Evolutionary conservation across 495 filamentous ascomycete genomes (phyloP).

Genomic region (Acidomyces sp.): DNA sequence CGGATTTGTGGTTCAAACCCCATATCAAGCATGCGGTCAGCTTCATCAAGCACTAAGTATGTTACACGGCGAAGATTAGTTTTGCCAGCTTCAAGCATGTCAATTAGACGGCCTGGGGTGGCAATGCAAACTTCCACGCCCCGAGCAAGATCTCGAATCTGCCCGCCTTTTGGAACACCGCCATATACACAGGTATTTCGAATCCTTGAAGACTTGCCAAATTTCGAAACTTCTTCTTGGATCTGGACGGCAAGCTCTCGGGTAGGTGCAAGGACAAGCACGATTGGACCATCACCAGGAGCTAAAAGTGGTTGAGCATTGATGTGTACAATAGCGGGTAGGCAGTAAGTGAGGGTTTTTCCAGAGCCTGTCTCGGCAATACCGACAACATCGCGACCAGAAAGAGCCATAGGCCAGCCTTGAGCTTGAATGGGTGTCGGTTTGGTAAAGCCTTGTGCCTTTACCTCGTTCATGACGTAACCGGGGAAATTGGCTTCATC

Average conservation of each 20-base stretch:
- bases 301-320: slow-evolving; percentile 95
- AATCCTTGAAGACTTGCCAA: slow-evolving; percentile 94
- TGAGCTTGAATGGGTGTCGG: slow-evolving; percentile 96
- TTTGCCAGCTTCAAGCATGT: slow-evolving; percentile 95
- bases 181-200: slow-evolving; percentile 99
- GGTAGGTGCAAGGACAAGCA: slow-evolving; percentile 86
- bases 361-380: slow-evolving; percentile 98
- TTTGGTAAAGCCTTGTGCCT: slow-evolving; percentile 83
- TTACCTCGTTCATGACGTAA: slow-evolving; percentile 96
- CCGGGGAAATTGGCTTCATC: slow-evolving; percentile 94
- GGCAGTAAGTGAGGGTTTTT: slow-evolving; percentile 97
- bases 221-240: slow-evolving; percentile 88
- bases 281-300: slow-evolving; percentile 94
- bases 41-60: slow-evolving; percentile 80
- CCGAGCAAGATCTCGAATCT: slow-evolving; percentile 83
- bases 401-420: slow-evolving; percentile 98
- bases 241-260: slow-evolving; percentile 98
- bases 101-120: slow-evolving; percentile 91
- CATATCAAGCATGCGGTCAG: slow-evolving; percentile 86
- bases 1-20: slow-evolving; percentile 82
- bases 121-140: slow-evolving; percentile 89
- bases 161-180: slow-evolving; percentile 91
- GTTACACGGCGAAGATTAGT: slow-evolving; percentile 98
- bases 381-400: slow-evolving; percentile 95
- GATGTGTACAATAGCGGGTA: slow-evolving; percentile 97